These are phyloP conservation scores for Ceratobasidium sp. DNA, from an alignment of 1,284 basidiomycete genomes.

Conservation along the genomic window DNA sequence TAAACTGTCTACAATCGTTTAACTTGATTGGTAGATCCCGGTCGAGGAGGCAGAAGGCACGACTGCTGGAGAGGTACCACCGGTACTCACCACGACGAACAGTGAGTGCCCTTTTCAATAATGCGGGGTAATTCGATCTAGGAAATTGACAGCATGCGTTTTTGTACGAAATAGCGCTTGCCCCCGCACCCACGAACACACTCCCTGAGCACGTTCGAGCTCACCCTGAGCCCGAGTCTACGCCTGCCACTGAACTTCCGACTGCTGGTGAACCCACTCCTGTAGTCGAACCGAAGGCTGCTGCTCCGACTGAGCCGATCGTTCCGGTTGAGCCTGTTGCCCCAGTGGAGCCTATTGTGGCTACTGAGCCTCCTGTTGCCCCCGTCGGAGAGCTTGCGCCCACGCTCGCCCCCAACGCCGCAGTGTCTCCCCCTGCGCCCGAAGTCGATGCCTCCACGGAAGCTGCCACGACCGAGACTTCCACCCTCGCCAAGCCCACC, in stretches of 20 bases:
- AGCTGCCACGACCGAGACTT: background rate
- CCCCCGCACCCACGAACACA: too few species aligned
- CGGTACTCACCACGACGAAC: background rate
- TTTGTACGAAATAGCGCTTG: too few species aligned
- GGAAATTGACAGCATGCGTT: too few species aligned
- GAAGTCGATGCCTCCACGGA: slow-evolving; percentile 7
- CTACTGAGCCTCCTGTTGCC: background rate
- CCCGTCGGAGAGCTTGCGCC: slow-evolving; percentile 8
- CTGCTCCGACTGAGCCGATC: too few species aligned
- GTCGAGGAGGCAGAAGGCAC: slow-evolving; percentile 25
- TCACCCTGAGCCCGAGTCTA: background rate
- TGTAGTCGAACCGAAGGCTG: too few species aligned
- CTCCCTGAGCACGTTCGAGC: background rate
- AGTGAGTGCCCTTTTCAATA: slow-evolving; percentile 20
- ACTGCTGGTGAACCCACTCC: too few species aligned
- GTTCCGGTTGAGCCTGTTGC: too few species aligned
- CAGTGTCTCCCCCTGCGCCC: slow-evolving; percentile 13
- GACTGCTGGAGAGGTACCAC: background rate
- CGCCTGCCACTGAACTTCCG: too few species aligned
- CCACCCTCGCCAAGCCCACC: slow-evolving; percentile 1
- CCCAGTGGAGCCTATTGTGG: too few species aligned
- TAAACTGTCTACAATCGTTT: slow-evolving; percentile 2
- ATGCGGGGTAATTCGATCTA: too few species aligned
- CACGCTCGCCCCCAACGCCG: slow-evolving; percentile 4
- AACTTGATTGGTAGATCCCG: slow-evolving; percentile 38